These are phyloP conservation scores for Takakia lepidozioides DNA, from an alignment of 225 moss, liverwort and hornwort species.

Conservation along the genomic window DNA sequence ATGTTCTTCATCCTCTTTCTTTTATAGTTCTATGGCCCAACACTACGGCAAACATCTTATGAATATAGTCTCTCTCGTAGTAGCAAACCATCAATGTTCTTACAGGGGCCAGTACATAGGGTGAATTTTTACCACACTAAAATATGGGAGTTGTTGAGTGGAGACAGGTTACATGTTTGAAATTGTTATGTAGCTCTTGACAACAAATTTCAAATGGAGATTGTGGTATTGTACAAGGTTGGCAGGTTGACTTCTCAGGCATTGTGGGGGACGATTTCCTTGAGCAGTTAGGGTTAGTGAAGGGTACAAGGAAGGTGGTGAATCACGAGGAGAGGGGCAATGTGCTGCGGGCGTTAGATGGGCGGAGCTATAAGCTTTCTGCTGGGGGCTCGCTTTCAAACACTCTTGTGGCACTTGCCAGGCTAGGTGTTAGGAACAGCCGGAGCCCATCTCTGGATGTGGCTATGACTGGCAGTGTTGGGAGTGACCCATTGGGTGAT, in stretches of 20 bases:
- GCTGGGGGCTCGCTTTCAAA: constrained; percentile 92
- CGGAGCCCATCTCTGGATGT: constrained; percentile 44
- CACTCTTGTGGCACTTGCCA: constrained; percentile 76
- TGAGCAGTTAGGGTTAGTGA: constrained; percentile 47
- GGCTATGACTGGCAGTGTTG: constrained; percentile 95
- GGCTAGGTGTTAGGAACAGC: constrained; percentile 52
- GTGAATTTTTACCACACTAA: too few species aligned
- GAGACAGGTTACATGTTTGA: constrained; percentile 1
- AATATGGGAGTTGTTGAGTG: too few species aligned
- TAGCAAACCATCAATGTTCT: too few species aligned
- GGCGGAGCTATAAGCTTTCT: constrained; percentile 67
- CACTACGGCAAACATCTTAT: constrained; percentile 92
- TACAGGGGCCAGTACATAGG: too few species aligned
- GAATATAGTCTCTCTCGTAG: neutral
- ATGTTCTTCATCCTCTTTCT: too few species aligned
- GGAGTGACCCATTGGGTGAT: constrained; percentile 77
- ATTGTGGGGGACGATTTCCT: constrained; percentile 59
- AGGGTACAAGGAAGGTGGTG: constrained; percentile 83
- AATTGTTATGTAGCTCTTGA: too few species aligned
- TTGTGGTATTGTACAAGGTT: too few species aligned
- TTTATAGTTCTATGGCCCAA: too few species aligned
- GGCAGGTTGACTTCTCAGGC: constrained; percentile 65
- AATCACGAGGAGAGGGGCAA: constrained; percentile 83
- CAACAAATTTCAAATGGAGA: too few species aligned
- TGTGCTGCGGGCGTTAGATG: constrained; percentile 67